These are phyloP conservation scores for Rhinocladiella similis DNA, from an alignment of 2,329 filamentous ascomycete genomes.

Conservation along the genomic window DNA sequence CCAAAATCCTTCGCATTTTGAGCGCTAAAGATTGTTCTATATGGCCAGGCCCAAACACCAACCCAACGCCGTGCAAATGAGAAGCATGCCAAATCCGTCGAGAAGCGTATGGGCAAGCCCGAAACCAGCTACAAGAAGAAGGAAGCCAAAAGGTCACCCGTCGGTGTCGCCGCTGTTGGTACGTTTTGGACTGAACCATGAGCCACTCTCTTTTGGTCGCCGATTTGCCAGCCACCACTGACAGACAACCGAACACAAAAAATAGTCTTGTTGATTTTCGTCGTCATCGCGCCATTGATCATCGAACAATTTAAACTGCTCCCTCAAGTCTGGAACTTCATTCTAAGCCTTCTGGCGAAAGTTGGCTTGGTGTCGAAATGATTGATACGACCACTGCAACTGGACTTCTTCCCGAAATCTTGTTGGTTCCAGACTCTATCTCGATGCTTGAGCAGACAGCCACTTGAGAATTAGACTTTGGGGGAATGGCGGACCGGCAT, in stretches of 20 bases:
- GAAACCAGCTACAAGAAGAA: conserved; percentile 47
- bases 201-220: no score
- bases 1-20: no score
- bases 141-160: conserved; percentile 53
- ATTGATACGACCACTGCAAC: neutral
- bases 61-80: conserved; percentile 66
- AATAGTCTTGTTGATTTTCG: conserved; percentile 61
- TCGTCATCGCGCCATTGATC: conserved; percentile 61
- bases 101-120: conserved; percentile 60
- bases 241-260: no score
- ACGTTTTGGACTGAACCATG: conserved; percentile 26
- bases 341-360: conserved; percentile 26
- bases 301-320: conserved; percentile 48
- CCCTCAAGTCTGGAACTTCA: conserved; percentile 42
- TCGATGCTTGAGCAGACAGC: no score
- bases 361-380: conserved; percentile 26
- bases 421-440: neutral
- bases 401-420: neutral
- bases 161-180: conserved; percentile 62
- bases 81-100: conserved; percentile 59
- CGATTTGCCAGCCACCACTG: no score
- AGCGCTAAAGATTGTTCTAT: no score
- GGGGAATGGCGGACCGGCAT: no score
- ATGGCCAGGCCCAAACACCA: conserved; percentile 54
- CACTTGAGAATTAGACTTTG: no score